Percentiles rank a stretch among this genome's conserved stretches.
These are phyloP conservation scores for Raffaelea ambrosiae DNA, from an alignment of 2,329 filamentous ascomycete species.

Conservation along the genomic window DNA sequence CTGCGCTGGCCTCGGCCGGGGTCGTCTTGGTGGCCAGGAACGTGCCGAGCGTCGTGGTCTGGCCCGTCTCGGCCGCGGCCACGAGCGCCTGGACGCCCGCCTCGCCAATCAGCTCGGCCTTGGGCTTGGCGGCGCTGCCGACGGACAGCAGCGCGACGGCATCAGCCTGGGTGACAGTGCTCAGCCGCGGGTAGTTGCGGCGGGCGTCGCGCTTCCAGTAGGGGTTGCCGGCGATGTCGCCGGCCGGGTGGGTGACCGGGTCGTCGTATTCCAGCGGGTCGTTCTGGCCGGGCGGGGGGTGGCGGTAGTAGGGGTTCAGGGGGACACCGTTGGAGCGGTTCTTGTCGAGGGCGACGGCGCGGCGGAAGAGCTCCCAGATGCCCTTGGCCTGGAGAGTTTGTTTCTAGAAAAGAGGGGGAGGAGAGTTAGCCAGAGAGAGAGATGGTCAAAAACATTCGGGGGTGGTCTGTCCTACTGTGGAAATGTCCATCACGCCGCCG, in stretches of 20 bases:
- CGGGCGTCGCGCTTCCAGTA: constrained; percentile 95
- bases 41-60: constrained; percentile 61
- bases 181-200: constrained; percentile 71
- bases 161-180: constrained; percentile 74
- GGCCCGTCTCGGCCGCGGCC: constrained; percentile 64
- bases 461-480: constrained; percentile 37
- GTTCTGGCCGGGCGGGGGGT: constrained; percentile 67
- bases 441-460: too few species aligned
- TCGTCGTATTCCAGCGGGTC: constrained; percentile 70
- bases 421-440: background rate
- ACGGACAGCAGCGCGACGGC: constrained; percentile 77
- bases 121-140: constrained; percentile 72
- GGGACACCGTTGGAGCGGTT: constrained; percentile 87
- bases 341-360: constrained; percentile 70
- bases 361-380: constrained; percentile 78
- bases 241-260: constrained; percentile 74
- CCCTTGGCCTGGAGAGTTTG: constrained; percentile 87
- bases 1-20: constrained; percentile 31
- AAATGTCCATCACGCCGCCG: constrained; percentile 45
- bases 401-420: constrained; percentile 58
- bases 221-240: constrained; percentile 81
- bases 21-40: constrained; percentile 56
- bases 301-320: constrained; percentile 85
- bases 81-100: constrained; percentile 57
- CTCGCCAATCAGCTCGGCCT: constrained; percentile 69